Base-by-base conservation (phyloP, 768 basidiomycete genomes). In the Naematelia encephala region DNA sequence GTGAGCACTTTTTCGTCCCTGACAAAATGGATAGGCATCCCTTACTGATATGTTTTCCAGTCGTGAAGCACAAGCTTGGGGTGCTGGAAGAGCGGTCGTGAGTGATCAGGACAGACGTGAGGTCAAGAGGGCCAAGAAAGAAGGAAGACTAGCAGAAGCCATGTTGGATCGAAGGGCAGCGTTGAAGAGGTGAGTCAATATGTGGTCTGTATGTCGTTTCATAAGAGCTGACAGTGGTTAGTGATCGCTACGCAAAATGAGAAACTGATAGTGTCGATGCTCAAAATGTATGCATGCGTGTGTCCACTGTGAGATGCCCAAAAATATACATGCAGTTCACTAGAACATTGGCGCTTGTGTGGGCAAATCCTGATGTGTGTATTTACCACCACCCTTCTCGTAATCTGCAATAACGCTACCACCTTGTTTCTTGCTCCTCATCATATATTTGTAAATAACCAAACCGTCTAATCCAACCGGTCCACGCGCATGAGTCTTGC, bases 381-480 rank as follows among this genome's bases (percentile, higher is more conserved):
- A 97, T 67, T 78, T 79, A 76, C 84, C 89, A 79, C 87, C 87
- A 0, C 83, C 84, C 46, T 80, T 79, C 1, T 75, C 14, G 89
- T 91, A 93, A 69, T 96, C 93, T 4, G 84, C 84, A 5, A 87
- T 90, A n/a, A 89, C 78, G 70, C 96, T 92, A 10, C 93, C 96
- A 51, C 78, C 80, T 46, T 80, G 81, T 49, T 80, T 86, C 66
- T 80, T 84, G 77, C 91, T 92, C 78, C 83, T 81, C 79, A 98
- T 78, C 81, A 91, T 85, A 77, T 97, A 99, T 80, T 98, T 98
- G 82, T 99, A 98, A 58, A 87, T 96, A 42, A 92, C 88, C 63
- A 96, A 80, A 1, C 91, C 91, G 64, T 97, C 90, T 53, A 97
- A 81, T 0, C 94, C 94, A 1, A 98, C 94, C 0, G 96, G 96